Base-by-base conservation (phyloP, 352 stramenopile species). In the Globisporangium alternatum region DNA sequence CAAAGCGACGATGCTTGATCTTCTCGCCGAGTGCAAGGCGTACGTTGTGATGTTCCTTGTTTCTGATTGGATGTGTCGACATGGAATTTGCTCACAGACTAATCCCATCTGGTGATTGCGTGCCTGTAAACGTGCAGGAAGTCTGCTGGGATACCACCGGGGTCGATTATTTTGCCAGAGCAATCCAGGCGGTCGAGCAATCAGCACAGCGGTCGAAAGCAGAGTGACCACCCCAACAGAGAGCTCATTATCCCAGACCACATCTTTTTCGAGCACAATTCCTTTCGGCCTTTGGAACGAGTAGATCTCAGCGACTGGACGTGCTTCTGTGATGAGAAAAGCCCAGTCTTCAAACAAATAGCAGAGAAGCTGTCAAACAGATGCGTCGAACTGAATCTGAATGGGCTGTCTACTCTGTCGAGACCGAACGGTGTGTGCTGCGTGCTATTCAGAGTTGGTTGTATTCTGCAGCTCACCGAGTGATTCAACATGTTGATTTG, bases 221-320 rank as follows among this genome's bases (percentile, higher is more conserved):
- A 25, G 33, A 28, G 10, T 10, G 37, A 17, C 3, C 31, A 39
- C 28, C 19, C 15, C 12, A 10, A 35, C 17, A 30, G 3, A 5
- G 48, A 65, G n/a, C 13, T 75, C 17, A 52, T 33, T 7, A 72
- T 89, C 2, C 83, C 81, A 0, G 72, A 88, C 43, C 48, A 66
- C 13, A 47, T 89, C 17, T 92, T 92, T 56, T 92, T 75, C 41
- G 70, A 78, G 35, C 37, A 67, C 6, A 87, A 92, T 31, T 90
- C 81, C 5, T 78, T 74, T 47, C 53, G 68, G 17, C 74, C 74
- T 0, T 65, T 86, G 1, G 53, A 33, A 8, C 65, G 57, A 21
- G 57, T 92, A 6, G 75, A 82, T 64, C 52, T 92, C 28, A 83
- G 74, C 21, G 76, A 81, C 52, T 92, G 81, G 81, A 72, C 67